Evolutionary conservation across 768 basidiomycete species (phyloP).

Genomic region (Suillus luteus): DNA sequence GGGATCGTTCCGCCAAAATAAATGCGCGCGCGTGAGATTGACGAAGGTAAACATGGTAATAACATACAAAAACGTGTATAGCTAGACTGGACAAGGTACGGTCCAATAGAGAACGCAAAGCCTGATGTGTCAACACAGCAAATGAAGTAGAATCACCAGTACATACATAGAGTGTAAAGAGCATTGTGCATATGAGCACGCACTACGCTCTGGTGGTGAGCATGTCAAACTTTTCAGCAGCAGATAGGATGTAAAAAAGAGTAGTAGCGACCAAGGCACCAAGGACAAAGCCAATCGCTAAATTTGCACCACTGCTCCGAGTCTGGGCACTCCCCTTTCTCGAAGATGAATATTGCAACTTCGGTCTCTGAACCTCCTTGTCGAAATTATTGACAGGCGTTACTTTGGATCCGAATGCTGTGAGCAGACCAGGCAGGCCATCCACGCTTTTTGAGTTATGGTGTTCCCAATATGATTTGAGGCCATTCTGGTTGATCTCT

Average conservation of each 20-base stretch:
- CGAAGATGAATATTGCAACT: not conserved
- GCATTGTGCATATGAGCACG: not conserved
- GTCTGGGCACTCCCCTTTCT: not conserved
- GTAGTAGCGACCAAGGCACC: constrained; percentile 18
- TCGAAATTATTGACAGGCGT: constrained; percentile 24
- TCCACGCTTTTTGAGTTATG: constrained; percentile 56
- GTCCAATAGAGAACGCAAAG: not conserved
- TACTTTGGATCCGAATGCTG: constrained; percentile 21
- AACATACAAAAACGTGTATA: not conserved
- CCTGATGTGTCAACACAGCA: not conserved
- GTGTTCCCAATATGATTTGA: constrained; percentile 55
- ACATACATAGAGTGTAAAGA: not conserved
- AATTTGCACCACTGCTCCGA: not conserved
- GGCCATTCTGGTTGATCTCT: constrained; percentile 31
- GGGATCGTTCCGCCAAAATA: not conserved
- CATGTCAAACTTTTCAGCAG: not conserved
- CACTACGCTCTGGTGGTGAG: not conserved
- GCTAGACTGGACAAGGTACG: not conserved
- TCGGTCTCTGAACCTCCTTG: constrained; percentile 16
- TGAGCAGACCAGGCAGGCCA: constrained; percentile 53
- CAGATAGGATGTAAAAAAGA: constrained; percentile 8
- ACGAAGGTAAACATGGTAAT: not conserved
- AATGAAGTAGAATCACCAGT: not conserved
- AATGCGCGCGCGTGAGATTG: not conserved
- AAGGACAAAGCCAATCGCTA: constrained; percentile 22